Base-by-base conservation (phyloP, 441 rosid genomes). In the Euphorbia corollata region DNA sequence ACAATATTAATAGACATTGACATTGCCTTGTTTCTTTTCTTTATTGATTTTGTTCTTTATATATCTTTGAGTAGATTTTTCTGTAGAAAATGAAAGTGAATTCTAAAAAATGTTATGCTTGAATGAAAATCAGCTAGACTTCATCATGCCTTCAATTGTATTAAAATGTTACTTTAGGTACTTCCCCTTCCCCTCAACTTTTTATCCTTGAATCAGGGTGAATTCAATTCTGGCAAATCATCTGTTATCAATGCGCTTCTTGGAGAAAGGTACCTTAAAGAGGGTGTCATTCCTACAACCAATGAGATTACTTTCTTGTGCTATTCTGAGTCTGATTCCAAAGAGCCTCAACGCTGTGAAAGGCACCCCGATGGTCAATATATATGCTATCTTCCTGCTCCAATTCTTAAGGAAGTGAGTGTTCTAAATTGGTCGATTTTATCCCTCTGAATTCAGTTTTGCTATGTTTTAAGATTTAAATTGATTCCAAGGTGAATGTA, bases 231-330 rank as follows among this genome's bases (percentile, higher is more conserved):
- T 18, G 99, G 99, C 39, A 94, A 94, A 84, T 89, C 99, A 61
- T 83, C 89, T 19, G 93, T 93, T 70, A 91, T 91, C 68, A 93
- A 91, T 78, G 96, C 99, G n/a, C 88, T 94, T 76, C 96, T 94
- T 65, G 97, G 99, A 71, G 74, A 88, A 81, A 85, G 92, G 73
- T 94, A 88, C 55, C 93, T 94, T 62, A 89, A 85, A 69, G 96
- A 86, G 64, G 97, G 96, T 24, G 97, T 94, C 78, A 78, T 91
- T 76, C 99, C 97, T 68, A 94, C 97, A 19, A 94, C 96, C 71
- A 94, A 91, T 57, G 97, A 89, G 82, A 91, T 91, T 77, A 91
- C 97, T 55, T 89, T 87, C 73, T 82, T 91, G 69, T 71, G 88
- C 72, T 89, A 87, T 79, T 83, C 97, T 12, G 79, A 85, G 61